phyloP scores from a whole-genome alignment of 1,139 yeast species.

The Casaregolazyma lundiana region DNA sequence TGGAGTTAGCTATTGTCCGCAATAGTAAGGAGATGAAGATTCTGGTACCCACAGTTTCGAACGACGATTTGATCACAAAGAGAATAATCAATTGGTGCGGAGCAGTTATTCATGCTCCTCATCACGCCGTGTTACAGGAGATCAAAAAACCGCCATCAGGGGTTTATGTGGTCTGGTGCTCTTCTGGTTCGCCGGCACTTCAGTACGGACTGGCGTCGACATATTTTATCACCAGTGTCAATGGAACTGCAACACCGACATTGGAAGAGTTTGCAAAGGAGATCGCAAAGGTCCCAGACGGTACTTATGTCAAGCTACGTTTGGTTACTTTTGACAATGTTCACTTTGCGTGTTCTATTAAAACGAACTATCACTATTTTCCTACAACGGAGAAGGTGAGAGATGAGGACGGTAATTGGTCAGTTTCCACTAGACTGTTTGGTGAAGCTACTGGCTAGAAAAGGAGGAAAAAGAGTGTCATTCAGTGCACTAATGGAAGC shows the following conservation, averaged over 20 bases:
- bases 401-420: conserved; percentile 30
- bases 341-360: conserved; percentile 79
- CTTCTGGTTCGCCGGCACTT: conserved; percentile 79
- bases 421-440: conserved; percentile 16
- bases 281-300: conserved; percentile 65
- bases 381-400: conserved; percentile 57
- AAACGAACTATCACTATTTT: conserved; percentile 87
- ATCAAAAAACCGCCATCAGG: conserved; percentile 84
- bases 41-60: conserved; percentile 57
- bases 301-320: conserved; percentile 75
- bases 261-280: conserved; percentile 60
- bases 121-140: conserved; percentile 69
- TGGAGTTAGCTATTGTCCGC: conserved; percentile 61
- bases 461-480: neutral
- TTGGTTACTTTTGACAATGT: conserved; percentile 79
- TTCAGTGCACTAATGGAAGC: neutral
- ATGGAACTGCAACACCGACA: conserved; percentile 68
- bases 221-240: conserved; percentile 83
- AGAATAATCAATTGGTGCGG: conserved; percentile 80
- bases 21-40: conserved; percentile 51
- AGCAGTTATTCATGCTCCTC: conserved; percentile 61
- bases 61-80: conserved; percentile 56
- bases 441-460: conserved; percentile 2
- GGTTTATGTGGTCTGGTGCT: conserved; percentile 69
- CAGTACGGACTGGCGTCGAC: conserved; percentile 79